Evolutionary conservation across 2,329 filamentous ascomycete species (phyloP).

Genomic region (Aspergillus sp.): DNA sequence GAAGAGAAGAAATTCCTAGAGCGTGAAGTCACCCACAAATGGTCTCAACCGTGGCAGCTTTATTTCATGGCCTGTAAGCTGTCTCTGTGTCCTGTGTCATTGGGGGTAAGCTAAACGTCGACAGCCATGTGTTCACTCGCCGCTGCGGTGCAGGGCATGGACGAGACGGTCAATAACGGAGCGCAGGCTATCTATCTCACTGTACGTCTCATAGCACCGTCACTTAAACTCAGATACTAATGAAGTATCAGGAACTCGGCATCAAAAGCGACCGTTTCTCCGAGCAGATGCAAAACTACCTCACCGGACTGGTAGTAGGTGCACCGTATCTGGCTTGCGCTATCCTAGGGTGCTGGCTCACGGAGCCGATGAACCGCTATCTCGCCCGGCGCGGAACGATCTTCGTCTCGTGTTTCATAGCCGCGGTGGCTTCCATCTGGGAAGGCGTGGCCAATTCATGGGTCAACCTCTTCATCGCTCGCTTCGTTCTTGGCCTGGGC

Average conservation of each 20-base stretch:
- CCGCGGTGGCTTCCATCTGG: constrained; percentile 44
- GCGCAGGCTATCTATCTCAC: constrained; percentile 39
- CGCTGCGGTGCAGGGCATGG: constrained; percentile 56
- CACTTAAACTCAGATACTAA: background rate
- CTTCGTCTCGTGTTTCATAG: constrained; percentile 43
- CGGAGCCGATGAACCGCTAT: constrained; percentile 47
- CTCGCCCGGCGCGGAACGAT: constrained; percentile 49
- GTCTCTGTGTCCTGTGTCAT: background rate
- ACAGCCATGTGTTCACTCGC: constrained; percentile 53
- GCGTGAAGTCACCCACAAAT: constrained; percentile 50
- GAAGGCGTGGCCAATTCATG: constrained; percentile 44
- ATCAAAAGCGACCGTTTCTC: constrained; percentile 12
- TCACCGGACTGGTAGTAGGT: constrained; percentile 46
- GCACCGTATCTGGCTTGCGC: constrained; percentile 48
- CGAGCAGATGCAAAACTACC: constrained; percentile 27
- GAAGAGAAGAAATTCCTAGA: constrained; percentile 44
- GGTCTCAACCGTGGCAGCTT: constrained; percentile 50
- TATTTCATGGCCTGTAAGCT: constrained; percentile 47
- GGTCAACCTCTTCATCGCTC: constrained; percentile 43
- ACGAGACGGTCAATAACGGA: constrained; percentile 52
- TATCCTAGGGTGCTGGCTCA: constrained; percentile 49
- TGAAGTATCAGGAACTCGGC: constrained; percentile 4
- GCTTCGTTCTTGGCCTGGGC: constrained; percentile 44
- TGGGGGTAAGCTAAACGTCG: background rate
- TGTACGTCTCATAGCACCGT: constrained; percentile 11